phyloP scores from a whole-genome alignment of 148 eudicot species.

The Vaccinium vitisidaea region DNA sequence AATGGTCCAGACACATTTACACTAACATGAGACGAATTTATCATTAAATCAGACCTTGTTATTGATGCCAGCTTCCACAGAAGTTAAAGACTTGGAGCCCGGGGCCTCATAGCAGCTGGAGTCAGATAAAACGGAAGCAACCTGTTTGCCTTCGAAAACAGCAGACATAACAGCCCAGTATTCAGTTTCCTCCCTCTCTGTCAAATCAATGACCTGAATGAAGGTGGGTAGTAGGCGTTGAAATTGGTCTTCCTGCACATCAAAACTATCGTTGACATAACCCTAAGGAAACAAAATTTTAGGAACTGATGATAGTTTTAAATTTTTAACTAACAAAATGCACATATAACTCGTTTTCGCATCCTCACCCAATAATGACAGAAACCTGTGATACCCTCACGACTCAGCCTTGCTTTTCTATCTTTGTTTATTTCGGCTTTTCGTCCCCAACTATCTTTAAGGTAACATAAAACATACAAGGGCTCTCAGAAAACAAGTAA shows the following conservation, averaged over 20 bases:
- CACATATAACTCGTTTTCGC: not conserved
- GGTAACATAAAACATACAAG: not conserved
- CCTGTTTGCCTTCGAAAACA: conserved; percentile 71
- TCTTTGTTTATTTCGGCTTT: not conserved
- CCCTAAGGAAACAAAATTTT: not conserved
- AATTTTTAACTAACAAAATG: not conserved
- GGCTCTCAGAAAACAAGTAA: not conserved
- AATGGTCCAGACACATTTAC: not conserved
- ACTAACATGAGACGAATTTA: not conserved
- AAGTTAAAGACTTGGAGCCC: conserved; percentile 15
- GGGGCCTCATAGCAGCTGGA: conserved; percentile 36
- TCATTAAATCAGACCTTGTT: conserved; percentile 64
- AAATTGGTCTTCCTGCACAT: conserved; percentile 90
- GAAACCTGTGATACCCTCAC: not conserved
- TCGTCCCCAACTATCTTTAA: not conserved
- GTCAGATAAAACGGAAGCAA: conserved; percentile 40
- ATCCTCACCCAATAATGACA: not conserved
- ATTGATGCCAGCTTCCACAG: conserved; percentile 57
- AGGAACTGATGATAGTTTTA: not conserved
- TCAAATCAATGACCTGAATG: conserved; percentile 80
- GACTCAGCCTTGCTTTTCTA: not conserved
- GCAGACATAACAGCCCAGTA: conserved; percentile 82
- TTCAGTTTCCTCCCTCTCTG: conserved; percentile 66
- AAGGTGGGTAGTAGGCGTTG: conserved; percentile 85
- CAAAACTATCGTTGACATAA: not conserved